phyloP scores from a whole-genome alignment of 2,329 filamentous ascomycete genomes.

The Botrytis deweyae region DNA sequence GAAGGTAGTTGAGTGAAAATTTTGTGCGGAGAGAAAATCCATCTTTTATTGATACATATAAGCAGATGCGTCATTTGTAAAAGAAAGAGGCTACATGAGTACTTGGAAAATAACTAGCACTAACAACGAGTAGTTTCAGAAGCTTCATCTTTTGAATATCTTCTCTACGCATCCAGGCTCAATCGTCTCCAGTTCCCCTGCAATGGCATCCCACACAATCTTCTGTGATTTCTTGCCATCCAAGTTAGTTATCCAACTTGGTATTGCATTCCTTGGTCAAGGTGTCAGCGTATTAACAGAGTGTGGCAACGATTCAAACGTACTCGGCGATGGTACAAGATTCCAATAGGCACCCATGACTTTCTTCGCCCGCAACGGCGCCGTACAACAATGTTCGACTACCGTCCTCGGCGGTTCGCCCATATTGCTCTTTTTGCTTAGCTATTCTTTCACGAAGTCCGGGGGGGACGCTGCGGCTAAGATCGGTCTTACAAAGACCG shows the following conservation, averaged over 20 bases:
- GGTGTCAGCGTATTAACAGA: neutral
- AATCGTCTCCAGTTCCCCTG: conserved; percentile 35
- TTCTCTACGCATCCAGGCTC: conserved; percentile 36
- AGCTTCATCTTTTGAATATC: conserved; percentile 15
- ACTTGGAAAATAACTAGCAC: neutral
- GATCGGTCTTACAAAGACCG: conserved; percentile 37
- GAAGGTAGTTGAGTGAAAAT: neutral
- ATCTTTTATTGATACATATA: neutral
- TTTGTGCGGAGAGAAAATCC: neutral
- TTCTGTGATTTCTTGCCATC: conserved; percentile 34
- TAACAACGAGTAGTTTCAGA: neutral
- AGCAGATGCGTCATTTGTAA: neutral
- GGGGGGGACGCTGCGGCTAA: conserved; percentile 30
- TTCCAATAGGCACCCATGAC: conserved; percentile 31
- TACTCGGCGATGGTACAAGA: conserved; percentile 26
- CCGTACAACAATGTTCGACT: conserved; percentile 38
- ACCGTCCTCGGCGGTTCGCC: conserved; percentile 37
- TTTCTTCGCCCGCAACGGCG: conserved; percentile 33
- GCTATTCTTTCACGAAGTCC: conserved; percentile 22
- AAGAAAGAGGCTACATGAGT: neutral
- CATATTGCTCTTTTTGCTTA: conserved; percentile 24
- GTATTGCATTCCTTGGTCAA: conserved; percentile 17
- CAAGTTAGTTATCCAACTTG: conserved; percentile 30
- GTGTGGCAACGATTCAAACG: neutral
- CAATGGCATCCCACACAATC: conserved; percentile 36